These are phyloP conservation scores for Carex kokanica DNA, from an alignment of 176 grass and related monocot genomes.

Conservation along the genomic window DNA sequence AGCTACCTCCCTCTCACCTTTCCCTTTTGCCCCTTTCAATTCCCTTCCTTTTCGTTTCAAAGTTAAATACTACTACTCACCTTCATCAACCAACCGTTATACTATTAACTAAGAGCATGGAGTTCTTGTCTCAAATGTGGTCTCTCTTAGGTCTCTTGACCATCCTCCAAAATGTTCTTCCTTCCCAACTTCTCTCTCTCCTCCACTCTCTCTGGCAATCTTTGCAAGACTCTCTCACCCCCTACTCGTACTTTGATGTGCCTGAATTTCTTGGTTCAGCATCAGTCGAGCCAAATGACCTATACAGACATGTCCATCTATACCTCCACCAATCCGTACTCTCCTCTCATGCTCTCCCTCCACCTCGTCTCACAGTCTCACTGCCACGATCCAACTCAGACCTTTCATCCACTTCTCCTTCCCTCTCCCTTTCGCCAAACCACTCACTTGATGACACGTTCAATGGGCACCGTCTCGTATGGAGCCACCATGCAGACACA, in stretches of 20 bases:
- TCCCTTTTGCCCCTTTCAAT: conserved; percentile 32
- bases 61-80: neutral
- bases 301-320: conserved; percentile 89
- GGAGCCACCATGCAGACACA: conserved; percentile 86
- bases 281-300: conserved; percentile 81
- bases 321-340: conserved; percentile 92
- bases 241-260: conserved; percentile 97
- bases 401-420: conserved; percentile 29
- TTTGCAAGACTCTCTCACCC: conserved; percentile 80
- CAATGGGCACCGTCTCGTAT: conserved; percentile 64
- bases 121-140: conserved; percentile 96
- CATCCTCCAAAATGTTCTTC: conserved; percentile 95
- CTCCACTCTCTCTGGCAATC: conserved; percentile 92
- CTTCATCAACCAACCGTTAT: neutral
- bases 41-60: neutral
- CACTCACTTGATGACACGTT: conserved; percentile 73
- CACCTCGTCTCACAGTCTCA: conserved; percentile 74
- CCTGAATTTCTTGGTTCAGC: conserved; percentile 87
- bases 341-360: conserved; percentile 44
- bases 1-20: conserved; percentile 14
- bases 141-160: conserved; percentile 91
- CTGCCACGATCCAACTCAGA: conserved; percentile 39
- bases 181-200: conserved; percentile 74
- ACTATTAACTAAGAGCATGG: conserved; percentile 40
- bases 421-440: conserved; percentile 85